phyloP scores from a whole-genome alignment of 2,329 filamentous ascomycete species.

The Grosmannia clavigera region DNA sequence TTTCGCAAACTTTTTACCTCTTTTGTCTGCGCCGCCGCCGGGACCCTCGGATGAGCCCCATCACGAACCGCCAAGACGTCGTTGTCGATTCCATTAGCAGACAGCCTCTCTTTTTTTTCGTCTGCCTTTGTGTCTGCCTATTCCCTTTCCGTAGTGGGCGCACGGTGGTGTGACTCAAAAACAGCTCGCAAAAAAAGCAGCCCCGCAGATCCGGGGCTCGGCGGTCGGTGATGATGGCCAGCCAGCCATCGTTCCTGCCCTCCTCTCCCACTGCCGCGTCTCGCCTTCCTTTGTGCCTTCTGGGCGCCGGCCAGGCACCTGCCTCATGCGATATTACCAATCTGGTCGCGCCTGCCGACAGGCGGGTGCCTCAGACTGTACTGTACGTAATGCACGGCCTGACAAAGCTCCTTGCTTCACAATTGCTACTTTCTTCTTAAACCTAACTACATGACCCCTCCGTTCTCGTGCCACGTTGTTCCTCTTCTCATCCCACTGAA shows the following conservation, averaged over 20 bases:
- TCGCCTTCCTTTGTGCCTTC: background rate
- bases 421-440: background rate
- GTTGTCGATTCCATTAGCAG: background rate
- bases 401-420: background rate
- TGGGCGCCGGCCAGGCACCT: background rate
- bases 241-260: background rate
- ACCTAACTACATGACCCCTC: background rate
- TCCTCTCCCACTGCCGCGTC: background rate
- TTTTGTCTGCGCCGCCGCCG: background rate
- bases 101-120: background rate
- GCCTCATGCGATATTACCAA: background rate
- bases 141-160: background rate
- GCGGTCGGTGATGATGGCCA: background rate
- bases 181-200: background rate
- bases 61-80: background rate
- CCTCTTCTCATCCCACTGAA: background rate
- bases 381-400: background rate
- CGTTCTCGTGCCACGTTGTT: background rate
- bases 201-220: slow-evolving; percentile 1
- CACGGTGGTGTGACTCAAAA: slow-evolving; percentile 1
- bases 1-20: background rate
- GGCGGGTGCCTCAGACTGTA: background rate
- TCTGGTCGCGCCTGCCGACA: background rate
- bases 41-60: background rate
- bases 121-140: background rate